Evolutionary conservation across 2,329 filamentous ascomycete species (phyloP).

Genomic region (Talaromyces sp.): DNA sequence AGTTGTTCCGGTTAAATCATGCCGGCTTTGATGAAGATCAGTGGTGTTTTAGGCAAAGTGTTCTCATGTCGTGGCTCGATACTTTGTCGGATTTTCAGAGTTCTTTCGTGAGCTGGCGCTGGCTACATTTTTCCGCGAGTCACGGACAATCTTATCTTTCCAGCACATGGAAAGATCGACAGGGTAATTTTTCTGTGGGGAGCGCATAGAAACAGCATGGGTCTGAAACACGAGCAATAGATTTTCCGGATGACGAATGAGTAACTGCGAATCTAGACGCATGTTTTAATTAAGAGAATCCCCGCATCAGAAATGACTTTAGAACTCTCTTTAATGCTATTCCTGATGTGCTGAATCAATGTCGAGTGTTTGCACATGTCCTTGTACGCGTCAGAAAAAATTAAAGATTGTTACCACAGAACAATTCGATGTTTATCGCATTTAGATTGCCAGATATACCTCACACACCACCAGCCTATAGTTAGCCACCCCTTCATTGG

Average conservation of each 20-base stretch:
- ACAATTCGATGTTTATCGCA: too few relatives aligned
- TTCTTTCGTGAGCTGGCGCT: background rate
- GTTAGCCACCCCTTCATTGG: too few relatives aligned
- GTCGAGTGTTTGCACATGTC: too few relatives aligned
- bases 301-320: too few relatives aligned
- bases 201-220: background rate
- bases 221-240: background rate
- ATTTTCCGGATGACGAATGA: background rate
- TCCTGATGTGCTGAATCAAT: too few relatives aligned
- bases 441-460: too few relatives aligned
- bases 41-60: background rate
- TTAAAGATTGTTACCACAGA: too few relatives aligned
- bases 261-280: too few relatives aligned
- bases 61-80: background rate
- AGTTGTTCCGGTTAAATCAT: background rate
- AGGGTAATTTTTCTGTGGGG: background rate
- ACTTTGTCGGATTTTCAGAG: background rate
- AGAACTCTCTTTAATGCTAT: too few relatives aligned
- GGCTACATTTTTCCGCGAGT: slow-evolving; percentile 11
- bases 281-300: too few relatives aligned
- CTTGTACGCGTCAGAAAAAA: too few relatives aligned
- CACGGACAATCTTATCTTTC: background rate
- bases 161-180: background rate
- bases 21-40: background rate
- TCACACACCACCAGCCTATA: too few relatives aligned